phyloP scores from a whole-genome alignment of 2,329 filamentous ascomycete genomes.

The Rutstroemia sp. region DNA sequence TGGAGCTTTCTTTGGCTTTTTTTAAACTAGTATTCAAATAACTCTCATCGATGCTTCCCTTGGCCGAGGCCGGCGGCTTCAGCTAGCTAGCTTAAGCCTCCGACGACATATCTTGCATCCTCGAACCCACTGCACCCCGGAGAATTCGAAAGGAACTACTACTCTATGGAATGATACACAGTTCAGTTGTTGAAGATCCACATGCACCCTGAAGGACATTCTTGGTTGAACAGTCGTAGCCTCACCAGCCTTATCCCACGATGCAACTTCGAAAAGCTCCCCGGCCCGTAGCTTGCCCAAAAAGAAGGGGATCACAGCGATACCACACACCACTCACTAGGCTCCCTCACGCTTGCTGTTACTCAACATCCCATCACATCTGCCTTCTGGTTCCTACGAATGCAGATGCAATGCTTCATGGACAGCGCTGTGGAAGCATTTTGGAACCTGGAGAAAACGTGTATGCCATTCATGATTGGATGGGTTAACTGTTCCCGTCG shows the following conservation, averaged over 20 bases:
- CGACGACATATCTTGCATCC: conserved; percentile 1
- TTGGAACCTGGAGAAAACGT: conserved; percentile 11
- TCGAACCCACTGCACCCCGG: not conserved
- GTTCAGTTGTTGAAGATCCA: not conserved
- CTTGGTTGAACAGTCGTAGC: not conserved
- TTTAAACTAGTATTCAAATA: not conserved
- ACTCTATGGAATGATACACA: too few relatives aligned
- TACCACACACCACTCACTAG: not conserved
- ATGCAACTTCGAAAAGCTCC: conserved; percentile 6
- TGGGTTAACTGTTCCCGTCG: not conserved
- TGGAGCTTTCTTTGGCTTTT: not conserved
- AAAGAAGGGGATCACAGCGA: not conserved
- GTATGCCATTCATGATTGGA: not conserved
- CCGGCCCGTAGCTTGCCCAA: not conserved
- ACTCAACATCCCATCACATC: not conserved
- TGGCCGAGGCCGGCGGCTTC: not conserved
- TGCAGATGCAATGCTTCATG: conserved; percentile 11
- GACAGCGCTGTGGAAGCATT: conserved; percentile 5
- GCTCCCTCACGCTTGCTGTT: not conserved
- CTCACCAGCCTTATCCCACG: conserved; percentile 9
- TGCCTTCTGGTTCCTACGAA: not conserved
- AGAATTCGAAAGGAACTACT: too few relatives aligned
- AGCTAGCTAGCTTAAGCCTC: conserved; percentile 3
- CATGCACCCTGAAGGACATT: not conserved
- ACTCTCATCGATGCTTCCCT: not conserved